A percentile compares a stretch with the other conserved stretches of the same genome.
Conservation (phyloP, 1,284 basidiomycete genomes). For the Amylostereum areolatum region DNA sequence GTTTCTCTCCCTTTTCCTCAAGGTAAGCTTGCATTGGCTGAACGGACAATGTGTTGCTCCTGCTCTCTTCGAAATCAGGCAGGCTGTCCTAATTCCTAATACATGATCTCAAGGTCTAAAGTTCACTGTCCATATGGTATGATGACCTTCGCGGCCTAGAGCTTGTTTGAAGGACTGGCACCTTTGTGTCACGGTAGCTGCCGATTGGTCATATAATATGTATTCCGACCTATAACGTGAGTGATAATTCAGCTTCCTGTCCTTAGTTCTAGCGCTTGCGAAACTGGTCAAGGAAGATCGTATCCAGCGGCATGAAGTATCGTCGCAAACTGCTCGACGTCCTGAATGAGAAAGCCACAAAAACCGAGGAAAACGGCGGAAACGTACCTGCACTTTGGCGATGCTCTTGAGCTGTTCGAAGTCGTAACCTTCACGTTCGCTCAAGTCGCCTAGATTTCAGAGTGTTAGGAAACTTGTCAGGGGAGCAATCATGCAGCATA, state of each 20-base stretch:
- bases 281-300: constrained; percentile 22
- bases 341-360: neutral
- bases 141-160: too few species aligned
- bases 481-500: constrained; percentile 19
- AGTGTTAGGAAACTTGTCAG: neutral
- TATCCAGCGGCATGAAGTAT: constrained; percentile 48
- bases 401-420: constrained; percentile 75
- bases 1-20: too few species aligned
- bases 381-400: constrained; percentile 74
- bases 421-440: constrained; percentile 73
- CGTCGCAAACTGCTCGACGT: constrained; percentile 40
- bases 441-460: constrained; percentile 54
- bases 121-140: too few species aligned
- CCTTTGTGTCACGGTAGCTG: too few species aligned
- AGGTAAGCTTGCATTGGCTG: too few species aligned
- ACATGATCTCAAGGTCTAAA: too few species aligned
- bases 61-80: too few species aligned
- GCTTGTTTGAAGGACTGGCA: too few species aligned
- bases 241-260: too few species aligned
- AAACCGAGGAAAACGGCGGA: neutral
- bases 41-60: too few species aligned
- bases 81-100: too few species aligned
- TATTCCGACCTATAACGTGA: neutral
- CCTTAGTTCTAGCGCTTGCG: too few species aligned
- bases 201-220: neutral